Evolutionary conservation across 352 stramenopile genomes (phyloP).

Genomic region (Phytophthora nicotianae): DNA sequence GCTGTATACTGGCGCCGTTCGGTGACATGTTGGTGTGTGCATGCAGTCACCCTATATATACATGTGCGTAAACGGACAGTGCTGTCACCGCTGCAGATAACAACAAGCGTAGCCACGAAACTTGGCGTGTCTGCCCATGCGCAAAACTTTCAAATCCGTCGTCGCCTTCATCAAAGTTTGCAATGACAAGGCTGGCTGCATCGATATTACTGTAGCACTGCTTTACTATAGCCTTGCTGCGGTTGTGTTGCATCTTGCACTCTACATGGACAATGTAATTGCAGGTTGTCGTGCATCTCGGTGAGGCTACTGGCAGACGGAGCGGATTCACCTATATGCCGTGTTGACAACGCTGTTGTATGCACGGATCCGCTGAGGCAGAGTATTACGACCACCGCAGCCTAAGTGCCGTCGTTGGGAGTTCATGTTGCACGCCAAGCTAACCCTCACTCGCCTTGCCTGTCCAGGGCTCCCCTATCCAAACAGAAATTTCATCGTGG

Average conservation of each 20-base stretch:
- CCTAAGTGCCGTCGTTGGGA: neutral
- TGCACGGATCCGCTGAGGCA: neutral
- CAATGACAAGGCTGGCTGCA: too few species aligned
- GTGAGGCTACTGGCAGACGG: constrained; percentile 16
- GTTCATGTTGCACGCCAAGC: constrained; percentile 6
- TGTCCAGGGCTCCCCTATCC: constrained; percentile 12
- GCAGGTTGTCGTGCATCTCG: neutral
- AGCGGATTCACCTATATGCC: constrained; percentile 13
- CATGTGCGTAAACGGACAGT: too few species aligned
- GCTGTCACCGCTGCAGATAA: too few species aligned
- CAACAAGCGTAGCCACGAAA: constrained; percentile 3
- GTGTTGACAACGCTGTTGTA: too few species aligned
- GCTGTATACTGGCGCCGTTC: too few species aligned
- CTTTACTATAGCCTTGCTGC: too few species aligned
- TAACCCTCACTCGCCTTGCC: constrained; percentile 4
- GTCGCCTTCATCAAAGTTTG: neutral
- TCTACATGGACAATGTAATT: too few species aligned
- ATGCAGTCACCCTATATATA: too few species aligned
- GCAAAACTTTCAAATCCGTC: constrained; percentile 32
- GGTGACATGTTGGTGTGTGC: too few species aligned
- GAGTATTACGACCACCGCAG: constrained; percentile 1
- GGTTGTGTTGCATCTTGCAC: too few species aligned
- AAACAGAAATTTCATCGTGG: constrained; percentile 10
- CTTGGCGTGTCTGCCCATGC: constrained; percentile 7
- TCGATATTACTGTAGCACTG: too few species aligned